A percentile compares a stretch with the other conserved stretches of the same genome.
These are phyloP conservation scores for Medicago ruthenica DNA, from an alignment of 306 rosid species.

Conservation along the genomic window DNA sequence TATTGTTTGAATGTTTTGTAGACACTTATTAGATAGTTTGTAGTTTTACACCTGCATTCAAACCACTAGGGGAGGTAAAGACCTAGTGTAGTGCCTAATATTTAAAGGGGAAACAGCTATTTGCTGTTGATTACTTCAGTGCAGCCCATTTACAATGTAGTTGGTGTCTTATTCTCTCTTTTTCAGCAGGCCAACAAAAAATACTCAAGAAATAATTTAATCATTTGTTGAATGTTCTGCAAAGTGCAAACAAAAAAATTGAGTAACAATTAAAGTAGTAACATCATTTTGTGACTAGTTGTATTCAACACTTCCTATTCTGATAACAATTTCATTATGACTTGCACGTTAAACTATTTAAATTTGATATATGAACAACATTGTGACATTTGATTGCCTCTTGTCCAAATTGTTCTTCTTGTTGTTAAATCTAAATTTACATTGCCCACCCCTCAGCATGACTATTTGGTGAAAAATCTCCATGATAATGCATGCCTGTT, in stretches of 20 bases:
- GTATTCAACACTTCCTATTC: background rate
- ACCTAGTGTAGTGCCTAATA: too few species aligned
- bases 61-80: slow-evolving; percentile 13
- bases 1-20: slow-evolving; percentile 24
- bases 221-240: slow-evolving; percentile 25
- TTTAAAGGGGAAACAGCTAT: background rate
- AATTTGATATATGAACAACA: slow-evolving; percentile 18
- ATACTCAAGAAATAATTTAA: background rate
- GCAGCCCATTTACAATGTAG: background rate
- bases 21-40: background rate
- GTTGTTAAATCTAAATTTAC: background rate
- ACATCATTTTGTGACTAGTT: slow-evolving; percentile 32
- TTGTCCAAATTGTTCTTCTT: slow-evolving; percentile 22
- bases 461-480: slow-evolving; percentile 9
- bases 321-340: slow-evolving; percentile 4
- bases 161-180: slow-evolving; percentile 22
- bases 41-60: slow-evolving; percentile 32
- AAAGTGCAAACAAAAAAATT: slow-evolving; percentile 16
- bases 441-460: background rate
- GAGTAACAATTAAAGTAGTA: slow-evolving; percentile 17
- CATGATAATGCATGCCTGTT: slow-evolving; percentile 25
- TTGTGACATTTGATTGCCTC: slow-evolving; percentile 32
- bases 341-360: slow-evolving; percentile 22
- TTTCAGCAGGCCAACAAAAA: background rate
- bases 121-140: slow-evolving; percentile 17